Evolutionary conservation across 176 grass and related monocot species (phyloP).

Genomic region (Oryza australiensis): DNA sequence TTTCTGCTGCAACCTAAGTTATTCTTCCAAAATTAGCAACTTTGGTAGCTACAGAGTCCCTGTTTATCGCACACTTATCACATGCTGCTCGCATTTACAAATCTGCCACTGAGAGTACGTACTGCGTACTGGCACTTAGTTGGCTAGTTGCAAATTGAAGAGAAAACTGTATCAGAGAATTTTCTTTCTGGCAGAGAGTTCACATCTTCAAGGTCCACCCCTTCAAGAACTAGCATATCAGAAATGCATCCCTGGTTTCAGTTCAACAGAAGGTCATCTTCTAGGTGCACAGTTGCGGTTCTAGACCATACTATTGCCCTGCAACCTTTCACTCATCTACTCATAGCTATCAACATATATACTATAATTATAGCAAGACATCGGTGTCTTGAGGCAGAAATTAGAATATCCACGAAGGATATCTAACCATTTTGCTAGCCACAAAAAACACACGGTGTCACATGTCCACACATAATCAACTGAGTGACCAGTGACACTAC

Average conservation of each 20-base stretch:
- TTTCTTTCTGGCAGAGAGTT: background rate
- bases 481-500: background rate
- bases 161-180: background rate
- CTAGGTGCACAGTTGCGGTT: background rate
- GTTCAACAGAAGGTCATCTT: background rate
- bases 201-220: background rate
- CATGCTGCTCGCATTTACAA: background rate
- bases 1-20: slow-evolving; percentile 44
- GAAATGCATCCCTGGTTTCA: background rate
- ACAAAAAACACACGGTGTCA: slow-evolving; percentile 15
- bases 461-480: background rate
- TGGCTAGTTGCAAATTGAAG: background rate
- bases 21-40: slow-evolving; percentile 48
- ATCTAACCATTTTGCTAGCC: slow-evolving; percentile 7
- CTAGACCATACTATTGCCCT: background rate
- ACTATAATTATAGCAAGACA: background rate
- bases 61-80: slow-evolving; percentile 20
- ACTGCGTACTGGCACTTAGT: background rate
- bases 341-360: background rate
- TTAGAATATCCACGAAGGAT: background rate
- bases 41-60: slow-evolving; percentile 22
- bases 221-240: background rate
- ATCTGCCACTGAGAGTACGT: slow-evolving; percentile 10
- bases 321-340: slow-evolving; percentile 7
- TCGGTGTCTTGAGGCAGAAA: background rate